phyloP scores from a whole-genome alignment of 2,329 filamentous ascomycete genomes.

The Ilyonectria destructans region DNA sequence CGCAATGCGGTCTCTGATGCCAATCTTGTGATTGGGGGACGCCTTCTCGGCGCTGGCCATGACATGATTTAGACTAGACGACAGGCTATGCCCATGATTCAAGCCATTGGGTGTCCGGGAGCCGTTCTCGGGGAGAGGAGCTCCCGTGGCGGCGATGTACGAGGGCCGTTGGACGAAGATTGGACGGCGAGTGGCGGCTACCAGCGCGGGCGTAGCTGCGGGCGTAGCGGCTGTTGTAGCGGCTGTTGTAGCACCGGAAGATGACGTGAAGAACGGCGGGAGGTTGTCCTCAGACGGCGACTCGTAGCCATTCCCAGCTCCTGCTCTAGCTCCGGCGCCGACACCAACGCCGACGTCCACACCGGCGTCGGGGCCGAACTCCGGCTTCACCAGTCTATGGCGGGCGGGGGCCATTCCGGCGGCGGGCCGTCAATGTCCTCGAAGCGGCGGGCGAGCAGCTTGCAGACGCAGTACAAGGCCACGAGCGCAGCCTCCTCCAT shows the following conservation, averaged over 20 bases:
- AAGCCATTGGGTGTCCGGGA: constrained; percentile 26
- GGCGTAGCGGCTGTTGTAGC: constrained; percentile 6
- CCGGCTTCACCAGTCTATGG: constrained; percentile 49
- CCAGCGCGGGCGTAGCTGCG: constrained; percentile 8
- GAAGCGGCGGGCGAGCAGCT: constrained; percentile 63
- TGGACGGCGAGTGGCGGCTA: constrained; percentile 27
- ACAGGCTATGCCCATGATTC: constrained; percentile 35
- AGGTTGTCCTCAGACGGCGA: constrained; percentile 56
- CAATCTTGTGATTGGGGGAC: constrained; percentile 52
- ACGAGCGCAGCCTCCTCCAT: constrained; percentile 65
- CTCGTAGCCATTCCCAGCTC: constrained; percentile 53
- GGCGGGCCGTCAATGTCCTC: constrained; percentile 61
- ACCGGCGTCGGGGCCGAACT: constrained; percentile 28
- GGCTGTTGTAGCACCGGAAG: constrained; percentile 11
- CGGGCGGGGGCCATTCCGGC: constrained; percentile 55
- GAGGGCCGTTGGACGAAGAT: constrained; percentile 38
- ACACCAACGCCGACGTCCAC: constrained; percentile 26
- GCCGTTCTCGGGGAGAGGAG: constrained; percentile 24
- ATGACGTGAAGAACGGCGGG: constrained; percentile 48
- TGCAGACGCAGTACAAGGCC: constrained; percentile 65
- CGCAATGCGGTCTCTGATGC: constrained; percentile 66
- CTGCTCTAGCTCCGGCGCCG: constrained; percentile 6
- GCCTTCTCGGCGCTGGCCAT: constrained; percentile 52
- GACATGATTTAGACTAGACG: constrained; percentile 53
- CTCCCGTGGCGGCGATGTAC: constrained; percentile 35